Evolutionary conservation across 2,329 filamentous ascomycete species (phyloP).

Genomic region (Botrytis fragariae): DNA sequence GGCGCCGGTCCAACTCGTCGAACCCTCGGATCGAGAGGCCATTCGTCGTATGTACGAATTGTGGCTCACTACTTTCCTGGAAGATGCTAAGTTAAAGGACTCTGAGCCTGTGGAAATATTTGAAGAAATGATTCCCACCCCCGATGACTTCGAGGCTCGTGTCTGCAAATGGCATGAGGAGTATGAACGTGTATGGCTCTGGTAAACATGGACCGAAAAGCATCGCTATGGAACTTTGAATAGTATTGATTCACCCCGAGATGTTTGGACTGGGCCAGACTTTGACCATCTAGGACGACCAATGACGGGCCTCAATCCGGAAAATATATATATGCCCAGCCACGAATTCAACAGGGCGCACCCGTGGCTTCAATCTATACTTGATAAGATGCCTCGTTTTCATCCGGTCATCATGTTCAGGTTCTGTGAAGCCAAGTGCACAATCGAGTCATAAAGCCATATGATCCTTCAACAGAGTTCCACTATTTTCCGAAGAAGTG

Average conservation of each 20-base stretch:
- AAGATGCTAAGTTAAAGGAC: not conserved
- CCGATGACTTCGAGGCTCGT: not conserved
- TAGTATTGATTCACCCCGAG: not conserved
- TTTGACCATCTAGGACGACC: no score
- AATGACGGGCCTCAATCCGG: no score
- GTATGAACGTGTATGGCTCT: not conserved
- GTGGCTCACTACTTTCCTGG: not conserved
- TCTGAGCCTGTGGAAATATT: not conserved
- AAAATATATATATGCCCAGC: not conserved
- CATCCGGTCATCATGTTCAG: not conserved
- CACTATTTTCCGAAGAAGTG: no score
- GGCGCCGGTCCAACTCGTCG: not conserved
- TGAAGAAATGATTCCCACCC: not conserved
- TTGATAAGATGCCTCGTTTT: not conserved
- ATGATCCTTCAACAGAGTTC: no score
- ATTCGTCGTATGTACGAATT: slow-evolving; percentile 8
- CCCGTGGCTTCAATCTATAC: not conserved
- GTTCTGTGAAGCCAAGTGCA: not conserved
- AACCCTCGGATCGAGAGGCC: not conserved
- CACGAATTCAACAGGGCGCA: not conserved
- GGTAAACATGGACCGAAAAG: not conserved
- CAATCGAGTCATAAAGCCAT: not conserved
- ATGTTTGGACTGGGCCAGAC: not conserved
- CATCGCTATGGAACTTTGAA: not conserved
- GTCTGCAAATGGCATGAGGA: not conserved